These are phyloP conservation scores for Pseudozyma sp. DNA, from an alignment of 1,284 basidiomycete genomes.

Conservation along the genomic window DNA sequence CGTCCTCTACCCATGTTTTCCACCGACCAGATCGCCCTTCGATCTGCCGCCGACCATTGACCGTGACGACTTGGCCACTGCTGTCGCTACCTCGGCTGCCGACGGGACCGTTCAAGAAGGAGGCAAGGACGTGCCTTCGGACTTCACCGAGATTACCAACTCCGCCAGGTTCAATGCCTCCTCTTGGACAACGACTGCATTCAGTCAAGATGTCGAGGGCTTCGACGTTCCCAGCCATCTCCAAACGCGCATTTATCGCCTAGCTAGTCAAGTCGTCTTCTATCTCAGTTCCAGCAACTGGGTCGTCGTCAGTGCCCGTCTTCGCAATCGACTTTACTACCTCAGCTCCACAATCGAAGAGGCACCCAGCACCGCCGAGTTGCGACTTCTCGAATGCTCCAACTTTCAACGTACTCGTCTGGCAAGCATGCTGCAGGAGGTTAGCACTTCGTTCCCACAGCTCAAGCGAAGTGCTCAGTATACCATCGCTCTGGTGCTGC, in stretches of 20 bases:
- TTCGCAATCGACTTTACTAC: constrained; percentile 79
- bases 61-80: constrained; percentile 9
- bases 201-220: constrained; percentile 35
- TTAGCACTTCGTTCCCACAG: constrained; percentile 84
- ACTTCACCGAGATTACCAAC: constrained; percentile 3
- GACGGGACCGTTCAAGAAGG: background rate
- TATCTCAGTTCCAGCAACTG: constrained; percentile 91
- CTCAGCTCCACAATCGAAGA: constrained; percentile 73
- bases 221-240: constrained; percentile 44
- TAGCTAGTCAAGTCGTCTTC: constrained; percentile 81
- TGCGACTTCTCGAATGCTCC: constrained; percentile 75
- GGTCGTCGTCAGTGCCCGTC: constrained; percentile 80
- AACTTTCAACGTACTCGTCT: constrained; percentile 70
- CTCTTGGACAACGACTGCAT: constrained; percentile 44
- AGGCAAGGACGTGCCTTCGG: constrained; percentile 3
- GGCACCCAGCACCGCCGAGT: constrained; percentile 76
- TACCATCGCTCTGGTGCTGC: constrained; percentile 79
- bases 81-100: constrained; percentile 1
- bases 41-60: constrained; percentile 23
- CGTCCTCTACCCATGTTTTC: constrained; percentile 59
- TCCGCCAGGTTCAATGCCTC: constrained; percentile 46
- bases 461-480: constrained; percentile 82
- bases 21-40: constrained; percentile 55
- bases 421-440: constrained; percentile 72
- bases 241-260: constrained; percentile 68